Percentiles rank a stretch among this genome's conserved stretches.
phyloP scores from a whole-genome alignment of 371 early-diverging fungal genomes.

The Rhizomucor miehei region DNA sequence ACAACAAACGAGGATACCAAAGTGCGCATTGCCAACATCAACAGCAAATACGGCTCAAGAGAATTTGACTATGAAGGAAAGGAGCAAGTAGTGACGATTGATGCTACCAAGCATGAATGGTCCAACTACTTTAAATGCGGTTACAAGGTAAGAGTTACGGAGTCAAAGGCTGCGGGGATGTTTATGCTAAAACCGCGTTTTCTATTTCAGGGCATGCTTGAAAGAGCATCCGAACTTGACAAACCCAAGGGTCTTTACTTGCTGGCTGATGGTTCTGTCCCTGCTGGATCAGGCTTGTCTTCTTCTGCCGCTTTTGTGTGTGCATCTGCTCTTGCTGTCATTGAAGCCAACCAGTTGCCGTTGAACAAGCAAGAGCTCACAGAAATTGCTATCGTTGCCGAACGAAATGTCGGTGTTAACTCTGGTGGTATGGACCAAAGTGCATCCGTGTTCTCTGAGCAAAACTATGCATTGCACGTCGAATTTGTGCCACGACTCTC shows the following conservation, averaged over 20 bases:
- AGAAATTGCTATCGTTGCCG: conserved; percentile 76
- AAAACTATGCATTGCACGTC: conserved; percentile 74
- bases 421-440: conserved; percentile 93
- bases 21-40: conserved; percentile 64
- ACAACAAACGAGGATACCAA: conserved; percentile 42
- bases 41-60: conserved; percentile 59
- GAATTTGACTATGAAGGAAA: conserved; percentile 59
- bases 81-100: conserved; percentile 64
- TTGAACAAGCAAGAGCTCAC: conserved; percentile 67
- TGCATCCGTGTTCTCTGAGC: conserved; percentile 77
- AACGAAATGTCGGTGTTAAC: conserved; percentile 83
- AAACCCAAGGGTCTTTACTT: conserved; percentile 67
- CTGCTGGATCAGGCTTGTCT: conserved; percentile 85
- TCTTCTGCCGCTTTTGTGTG: conserved; percentile 86
- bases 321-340: conserved; percentile 71
- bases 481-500: conserved; percentile 80
- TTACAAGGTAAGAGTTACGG: conserved; percentile 53
- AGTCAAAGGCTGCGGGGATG: too few species aligned
- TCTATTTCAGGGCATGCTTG: conserved; percentile 63
- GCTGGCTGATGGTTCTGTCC: conserved; percentile 78
- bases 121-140: conserved; percentile 89
- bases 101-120: conserved; percentile 71
- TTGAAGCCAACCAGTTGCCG: conserved; percentile 45
- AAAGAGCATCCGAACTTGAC: conserved; percentile 44
- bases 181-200: not conserved